Evolutionary conservation across 768 basidiomycete genomes (phyloP), one percentile per base, ranked within the genome.

Genomic region (Chalciporus pseudorubinellus): DNA sequence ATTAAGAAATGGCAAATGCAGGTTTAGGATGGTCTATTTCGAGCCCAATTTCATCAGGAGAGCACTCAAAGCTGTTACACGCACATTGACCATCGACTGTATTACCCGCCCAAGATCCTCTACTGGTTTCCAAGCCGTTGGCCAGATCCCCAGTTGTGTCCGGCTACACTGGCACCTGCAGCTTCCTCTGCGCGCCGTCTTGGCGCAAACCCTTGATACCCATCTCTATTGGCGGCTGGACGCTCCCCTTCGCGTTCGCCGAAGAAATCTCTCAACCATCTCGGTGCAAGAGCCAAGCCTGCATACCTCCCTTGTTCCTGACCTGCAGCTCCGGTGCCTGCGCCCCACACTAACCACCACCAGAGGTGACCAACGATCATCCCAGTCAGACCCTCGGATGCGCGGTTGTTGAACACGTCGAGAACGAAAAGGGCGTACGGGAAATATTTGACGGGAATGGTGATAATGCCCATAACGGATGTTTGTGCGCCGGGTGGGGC

Each of bases 391-490:
- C 78, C 72, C 22, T 73, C 60, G 7, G 81, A 78, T 4, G 84
- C 87, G 4, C 87, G 87, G 11, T 70, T 82, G 52, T 77, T 76
- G 60, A 93, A 63, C 42, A 88, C 64, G 66, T 94, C 92, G 60
- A 95, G 69, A 33, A 63, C 81, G 46, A 94, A 77, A 62, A 94
- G 76, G 34, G 81, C 74, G 63, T 85, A 92, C 1, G 92, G 89
- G 52, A 85, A 80, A 68, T 86, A 93, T 55, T 71, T 70, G 51
- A 88, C 66, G 1, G 89, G 90, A 53, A 94, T 63, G 16, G 81
- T 82, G 60, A 95, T 50, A 49, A 95, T 77, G 6, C 92, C 92
- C 74, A 91, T 84, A 51, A 95, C 64, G 8, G 86, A 88, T 13
- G 88, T 85, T 60, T 81, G 82, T 9, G 82, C 61, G 21, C 85